Conservation (phyloP, 176 grass and related monocot genomes). For the Aegilops umbellulata region DNA sequence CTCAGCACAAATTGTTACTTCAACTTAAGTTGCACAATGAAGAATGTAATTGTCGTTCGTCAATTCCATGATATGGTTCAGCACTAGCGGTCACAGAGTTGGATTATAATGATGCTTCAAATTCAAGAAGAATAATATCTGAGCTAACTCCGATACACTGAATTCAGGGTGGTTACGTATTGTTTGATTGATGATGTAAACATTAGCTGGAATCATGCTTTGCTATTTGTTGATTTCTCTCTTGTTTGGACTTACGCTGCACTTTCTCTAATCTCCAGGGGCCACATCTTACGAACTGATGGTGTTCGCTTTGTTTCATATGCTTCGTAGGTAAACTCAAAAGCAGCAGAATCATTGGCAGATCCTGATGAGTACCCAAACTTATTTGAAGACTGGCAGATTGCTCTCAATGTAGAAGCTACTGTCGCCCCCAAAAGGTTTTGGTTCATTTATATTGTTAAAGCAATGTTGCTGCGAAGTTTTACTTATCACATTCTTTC, state of each 20-base stretch:
- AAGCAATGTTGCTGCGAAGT: slow-evolving; percentile 7
- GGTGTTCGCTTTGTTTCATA: background rate
- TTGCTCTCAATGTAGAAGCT: slow-evolving; percentile 88
- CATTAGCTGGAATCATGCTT: background rate
- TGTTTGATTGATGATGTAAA: slow-evolving; percentile 5
- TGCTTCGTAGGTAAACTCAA: slow-evolving; percentile 66
- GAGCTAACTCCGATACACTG: background rate
- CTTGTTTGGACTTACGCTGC: background rate
- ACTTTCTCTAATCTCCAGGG: background rate
- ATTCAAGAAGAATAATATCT: background rate
- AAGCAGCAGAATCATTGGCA: slow-evolving; percentile 93
- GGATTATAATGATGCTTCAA: slow-evolving; percentile 15
- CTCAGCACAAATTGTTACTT: background rate
- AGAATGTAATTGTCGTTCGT: background rate
- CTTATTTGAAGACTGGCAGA: slow-evolving; percentile 96
- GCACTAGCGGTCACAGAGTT: background rate
- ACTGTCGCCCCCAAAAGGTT: slow-evolving; percentile 57
- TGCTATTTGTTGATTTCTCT: background rate
- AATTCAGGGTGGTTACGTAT: background rate
- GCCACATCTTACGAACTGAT: slow-evolving; percentile 15
- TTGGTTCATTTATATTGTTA: slow-evolving; percentile 14
- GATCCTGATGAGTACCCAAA: slow-evolving; percentile 86
- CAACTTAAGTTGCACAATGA: background rate
- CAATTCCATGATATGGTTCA: background rate
- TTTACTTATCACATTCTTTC: slow-evolving; percentile 2